A percentile compares a stretch with the other conserved stretches of the same genome.
Conservation (phyloP, 306 rosid species). For the Lablab purpureus region DNA sequence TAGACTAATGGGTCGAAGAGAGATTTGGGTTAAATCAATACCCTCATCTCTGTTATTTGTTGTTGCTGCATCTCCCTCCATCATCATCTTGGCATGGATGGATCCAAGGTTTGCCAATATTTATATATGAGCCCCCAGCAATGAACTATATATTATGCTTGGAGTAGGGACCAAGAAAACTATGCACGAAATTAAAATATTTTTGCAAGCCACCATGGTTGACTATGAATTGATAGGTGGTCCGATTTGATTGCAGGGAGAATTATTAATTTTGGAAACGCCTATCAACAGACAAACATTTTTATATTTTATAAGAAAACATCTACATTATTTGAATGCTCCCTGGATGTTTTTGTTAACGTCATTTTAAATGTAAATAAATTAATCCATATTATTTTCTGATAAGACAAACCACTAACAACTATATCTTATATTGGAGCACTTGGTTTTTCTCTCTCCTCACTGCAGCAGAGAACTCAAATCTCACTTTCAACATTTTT, state of each 20-base stretch:
- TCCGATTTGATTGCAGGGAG: background rate
- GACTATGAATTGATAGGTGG: background rate
- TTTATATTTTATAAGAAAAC: too few relatives aligned
- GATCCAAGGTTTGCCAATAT: background rate
- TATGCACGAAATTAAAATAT: background rate
- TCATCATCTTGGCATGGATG: conserved; percentile 16
- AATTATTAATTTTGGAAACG: too few relatives aligned
- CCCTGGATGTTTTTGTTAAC: too few relatives aligned
- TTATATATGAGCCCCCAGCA: background rate
- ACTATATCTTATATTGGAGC: too few relatives aligned
- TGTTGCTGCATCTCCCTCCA: conserved; percentile 34
- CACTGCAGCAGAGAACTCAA: too few relatives aligned
- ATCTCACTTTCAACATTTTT: too few relatives aligned
- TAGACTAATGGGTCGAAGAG: conserved; percentile 59
- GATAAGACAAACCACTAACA: too few relatives aligned
- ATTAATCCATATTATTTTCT: too few relatives aligned
- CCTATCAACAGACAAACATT: background rate
- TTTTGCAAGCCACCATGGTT: conserved; percentile 7
- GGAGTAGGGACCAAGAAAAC: conserved; percentile 19
- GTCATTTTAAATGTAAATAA: too few relatives aligned
- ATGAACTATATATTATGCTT: background rate
- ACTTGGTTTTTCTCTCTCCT: too few relatives aligned
- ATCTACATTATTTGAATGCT: too few relatives aligned
- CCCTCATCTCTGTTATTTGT: conserved; percentile 25
- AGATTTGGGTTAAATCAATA: conserved; percentile 41